Base-by-base conservation (phyloP, 164 flowering plant genomes). In the Malania oleifera region DNA sequence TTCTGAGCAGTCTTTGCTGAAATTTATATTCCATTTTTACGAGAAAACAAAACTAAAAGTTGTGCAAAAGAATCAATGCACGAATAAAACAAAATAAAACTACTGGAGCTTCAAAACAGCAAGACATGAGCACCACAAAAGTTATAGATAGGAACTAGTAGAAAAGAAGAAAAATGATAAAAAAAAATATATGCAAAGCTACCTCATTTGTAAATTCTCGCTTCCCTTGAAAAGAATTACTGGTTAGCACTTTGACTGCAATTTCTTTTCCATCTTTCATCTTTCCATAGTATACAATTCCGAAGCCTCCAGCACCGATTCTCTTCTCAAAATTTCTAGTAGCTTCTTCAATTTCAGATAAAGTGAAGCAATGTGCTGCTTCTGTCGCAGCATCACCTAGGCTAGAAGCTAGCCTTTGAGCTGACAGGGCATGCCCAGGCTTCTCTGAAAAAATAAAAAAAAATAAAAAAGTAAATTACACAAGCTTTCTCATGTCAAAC, bases 281-380 rank as follows among this genome's bases (percentile, higher is more conserved):
- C 77, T 77, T 84, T 59, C 99, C 99, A 68, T 91, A 88, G 69
- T 82, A 91, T 12, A 95, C 99, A 37, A 85, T 81, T 56, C 97
- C 99, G 76, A 84, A 95, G 28, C 99, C 97, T 29, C 97, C 99
- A 45, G 96, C 82, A 24, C 99, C 99, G 67, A 95, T 83, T 74
- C 76, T 87, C 69, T 70, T 85, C 77, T 81, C 91, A 66, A 91
- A 91, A 3, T 80, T 76, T 26, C 52, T 81, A 17, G 99, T 95
- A 20, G 96, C 91, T 17, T 81, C 85, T 65, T 82, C 80, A 56
- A 95, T 77, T 67, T 95, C 99, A 45, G 78, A 66, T 15, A 80
- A 72, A 26, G 77, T 53, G 71, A 90, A 95, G 75, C 84, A 83
- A 62, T 91, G 91, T 49, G 96, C 91, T 34, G 93, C 66, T 69